Evolutionary conservation across 331 rosid species (phyloP), one percentile per base, ranked within the genome.

Genomic region (Rosa hybrid): DNA sequence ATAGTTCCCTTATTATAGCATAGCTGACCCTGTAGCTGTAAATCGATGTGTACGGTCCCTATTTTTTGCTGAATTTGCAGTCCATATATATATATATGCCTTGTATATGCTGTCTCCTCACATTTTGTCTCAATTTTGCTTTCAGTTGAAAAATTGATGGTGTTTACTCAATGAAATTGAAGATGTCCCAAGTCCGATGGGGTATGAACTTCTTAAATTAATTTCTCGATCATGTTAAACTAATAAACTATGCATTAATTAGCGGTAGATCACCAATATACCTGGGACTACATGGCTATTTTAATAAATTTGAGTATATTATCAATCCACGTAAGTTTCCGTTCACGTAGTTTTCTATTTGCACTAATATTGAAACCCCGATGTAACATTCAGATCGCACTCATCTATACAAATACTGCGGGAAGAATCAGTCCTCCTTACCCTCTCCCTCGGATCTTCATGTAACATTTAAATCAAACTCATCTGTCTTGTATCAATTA

Each of bases 91-190:
- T 27, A 27, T 30, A 30, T 30, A 30, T 30, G 67, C 23, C 64
- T n/a, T n/a, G 39, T 34, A 34, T 34, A 57, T 63, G 39, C n/a
- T 6, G n/a, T 13, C 5, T 2, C 5, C 20, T 30, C 3, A 30
- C 44, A 30, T 64, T 80, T 70, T 77, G 76, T 80, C 53, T 27
- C 30, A 27, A 9, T 49, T 46, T 49, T 17, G 30, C 73, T 49
- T 18, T 48, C 72, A 59, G 48, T 51, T 30, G 82, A 57, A 6
- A 78, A 68, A 30, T 68, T 76, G 81, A 79, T 62, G 86, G 70
- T 25, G 74, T 30, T 38, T 38, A 38, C 12, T 18, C 49, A 7
- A 64, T 3, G 48, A 67, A 38, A 67, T 7, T 38, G 13, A 77
- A 68, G 49, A 50, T 30, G 45, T 57, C 74, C 39, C 50, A 7